phyloP scores from a whole-genome alignment of 2,329 filamentous ascomycete species.

The Phialocephala subalpina region DNA sequence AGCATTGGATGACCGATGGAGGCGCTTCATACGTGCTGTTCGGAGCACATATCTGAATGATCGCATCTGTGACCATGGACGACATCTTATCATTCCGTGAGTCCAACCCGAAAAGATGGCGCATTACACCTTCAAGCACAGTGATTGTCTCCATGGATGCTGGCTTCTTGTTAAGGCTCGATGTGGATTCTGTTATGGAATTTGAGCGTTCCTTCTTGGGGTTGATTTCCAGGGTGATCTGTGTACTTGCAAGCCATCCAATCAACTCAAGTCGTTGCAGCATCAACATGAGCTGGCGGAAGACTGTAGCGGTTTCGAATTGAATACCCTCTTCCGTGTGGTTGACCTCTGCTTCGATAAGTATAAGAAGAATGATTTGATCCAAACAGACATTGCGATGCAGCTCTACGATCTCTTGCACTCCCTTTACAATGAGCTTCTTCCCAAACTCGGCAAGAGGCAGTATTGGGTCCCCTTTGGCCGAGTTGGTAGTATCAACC shows the following conservation, averaged over 20 bases:
- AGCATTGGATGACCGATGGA: conserved; percentile 67
- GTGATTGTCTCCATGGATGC: conserved; percentile 59
- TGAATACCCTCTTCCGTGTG: conserved; percentile 72
- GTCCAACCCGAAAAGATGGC: conserved; percentile 70
- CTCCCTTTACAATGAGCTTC: conserved; percentile 76
- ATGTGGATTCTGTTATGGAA: conserved; percentile 40
- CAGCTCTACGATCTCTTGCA: conserved; percentile 79
- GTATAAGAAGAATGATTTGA: conserved; percentile 81
- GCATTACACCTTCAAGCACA: conserved; percentile 65
- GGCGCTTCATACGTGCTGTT: conserved; percentile 73
- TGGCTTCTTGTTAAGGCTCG: conserved; percentile 48
- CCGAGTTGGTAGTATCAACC: conserved; percentile 48
- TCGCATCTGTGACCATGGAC: conserved; percentile 70
- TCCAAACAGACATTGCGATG: conserved; percentile 81
- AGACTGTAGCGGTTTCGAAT: conserved; percentile 76
- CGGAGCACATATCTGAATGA: conserved; percentile 69
- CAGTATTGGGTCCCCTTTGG: conserved; percentile 28
- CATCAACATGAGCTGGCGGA: conserved; percentile 72
- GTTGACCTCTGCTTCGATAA: conserved; percentile 86
- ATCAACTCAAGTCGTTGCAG: conserved; percentile 79
- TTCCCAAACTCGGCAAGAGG: conserved; percentile 79
- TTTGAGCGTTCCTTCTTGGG: conserved; percentile 50
- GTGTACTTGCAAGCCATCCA: conserved; percentile 70
- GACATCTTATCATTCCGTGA: conserved; percentile 58
- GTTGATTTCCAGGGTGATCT: conserved; percentile 58